phyloP scores from a whole-genome alignment of 2,329 filamentous ascomycete genomes.

The Fusarium clavum region DNA sequence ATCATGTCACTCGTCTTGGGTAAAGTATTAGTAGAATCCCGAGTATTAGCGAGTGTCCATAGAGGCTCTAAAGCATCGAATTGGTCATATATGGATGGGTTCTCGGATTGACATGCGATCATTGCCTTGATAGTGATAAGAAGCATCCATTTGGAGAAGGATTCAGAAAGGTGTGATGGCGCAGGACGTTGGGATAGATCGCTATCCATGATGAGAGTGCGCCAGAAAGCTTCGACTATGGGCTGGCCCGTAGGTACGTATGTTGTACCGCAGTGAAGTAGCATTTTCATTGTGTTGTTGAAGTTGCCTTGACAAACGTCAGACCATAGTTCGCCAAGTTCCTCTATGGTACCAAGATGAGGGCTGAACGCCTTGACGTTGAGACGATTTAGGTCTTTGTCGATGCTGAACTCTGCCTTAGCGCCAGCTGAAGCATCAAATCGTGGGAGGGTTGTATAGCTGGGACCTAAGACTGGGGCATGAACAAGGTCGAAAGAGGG shows the following conservation, averaged over 20 bases:
- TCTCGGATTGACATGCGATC: background rate
- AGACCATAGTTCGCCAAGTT: background rate
- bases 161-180: background rate
- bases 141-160: background rate
- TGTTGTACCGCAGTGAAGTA: background rate
- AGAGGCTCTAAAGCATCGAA: background rate
- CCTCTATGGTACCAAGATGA: background rate
- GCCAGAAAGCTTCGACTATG: background rate
- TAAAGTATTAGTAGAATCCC: background rate
- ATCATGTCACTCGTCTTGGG: background rate
- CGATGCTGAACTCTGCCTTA: background rate
- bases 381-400: fast-evolving
- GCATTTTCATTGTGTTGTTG: background rate
- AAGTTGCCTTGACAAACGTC: background rate
- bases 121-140: background rate
- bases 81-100: background rate
- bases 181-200: background rate
- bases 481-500: background rate
- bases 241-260: background rate
- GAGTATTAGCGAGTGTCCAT: background rate
- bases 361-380: background rate
- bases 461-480: background rate
- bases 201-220: background rate
- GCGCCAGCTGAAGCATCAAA: background rate
- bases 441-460: background rate